These are phyloP conservation scores for Crotalaria pallida DNA, from an alignment of 306 rosid species.

Conservation along the genomic window DNA sequence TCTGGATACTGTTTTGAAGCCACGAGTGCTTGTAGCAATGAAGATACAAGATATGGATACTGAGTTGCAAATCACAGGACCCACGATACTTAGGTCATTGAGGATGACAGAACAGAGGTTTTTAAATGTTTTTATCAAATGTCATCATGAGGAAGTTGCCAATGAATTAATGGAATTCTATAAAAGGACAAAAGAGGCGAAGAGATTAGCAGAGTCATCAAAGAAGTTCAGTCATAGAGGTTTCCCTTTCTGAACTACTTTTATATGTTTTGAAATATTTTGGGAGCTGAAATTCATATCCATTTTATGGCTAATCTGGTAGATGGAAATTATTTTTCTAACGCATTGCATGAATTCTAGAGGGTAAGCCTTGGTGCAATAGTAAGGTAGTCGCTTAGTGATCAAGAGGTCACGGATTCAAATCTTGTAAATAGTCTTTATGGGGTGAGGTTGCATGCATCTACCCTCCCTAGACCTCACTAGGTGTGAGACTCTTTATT, in stretches of 20 bases:
- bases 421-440: no score
- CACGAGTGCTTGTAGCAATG: constrained; percentile 44
- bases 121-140: constrained; percentile 31
- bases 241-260: constrained; percentile 59
- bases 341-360: neutral
- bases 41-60: constrained; percentile 58
- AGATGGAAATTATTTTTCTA: constrained; percentile 1
- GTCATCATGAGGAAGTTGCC: constrained; percentile 51
- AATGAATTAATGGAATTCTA: constrained; percentile 57
- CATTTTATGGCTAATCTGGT: constrained; percentile 5
- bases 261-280: constrained; percentile 12
- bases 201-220: constrained; percentile 60
- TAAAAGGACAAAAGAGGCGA: constrained; percentile 43
- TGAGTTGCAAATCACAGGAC: constrained; percentile 18
- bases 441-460: no score
- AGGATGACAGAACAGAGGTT: constrained; percentile 74
- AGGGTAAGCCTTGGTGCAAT: no score
- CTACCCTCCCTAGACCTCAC: no score
- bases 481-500: no score
- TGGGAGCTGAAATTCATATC: constrained; percentile 7
- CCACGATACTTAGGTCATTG: constrained; percentile 31
- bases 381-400: no score
- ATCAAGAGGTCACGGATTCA: no score
- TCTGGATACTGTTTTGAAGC: constrained; percentile 64
- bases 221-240: constrained; percentile 36